A percentile compares a stretch with the other conserved stretches of the same genome.
Conservation (phyloP, 2,329 filamentous ascomycete species). For the Alternaria viburni region DNA sequence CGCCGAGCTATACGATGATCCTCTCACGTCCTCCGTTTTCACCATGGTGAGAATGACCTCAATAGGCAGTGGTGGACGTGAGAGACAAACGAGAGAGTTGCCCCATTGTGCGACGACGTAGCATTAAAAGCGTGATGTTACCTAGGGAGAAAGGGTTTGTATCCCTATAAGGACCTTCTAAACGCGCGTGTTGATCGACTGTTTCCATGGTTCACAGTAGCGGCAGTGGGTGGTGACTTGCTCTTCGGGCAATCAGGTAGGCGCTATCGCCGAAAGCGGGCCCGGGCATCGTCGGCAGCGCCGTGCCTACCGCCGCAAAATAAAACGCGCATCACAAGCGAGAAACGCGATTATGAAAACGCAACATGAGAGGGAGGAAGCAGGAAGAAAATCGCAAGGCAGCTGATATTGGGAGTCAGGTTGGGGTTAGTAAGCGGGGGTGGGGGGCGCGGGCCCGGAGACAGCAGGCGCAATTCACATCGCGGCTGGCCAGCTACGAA, state of each 20-base stretch:
- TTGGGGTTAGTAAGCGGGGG: neutral
- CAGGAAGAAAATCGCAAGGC: neutral
- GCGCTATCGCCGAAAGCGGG: neutral
- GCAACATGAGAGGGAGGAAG: neutral
- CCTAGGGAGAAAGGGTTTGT: slow-evolving; percentile 2
- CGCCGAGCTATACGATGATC: neutral
- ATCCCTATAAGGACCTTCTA: neutral
- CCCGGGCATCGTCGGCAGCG: neutral
- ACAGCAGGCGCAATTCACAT: neutral
- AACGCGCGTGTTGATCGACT: neutral
- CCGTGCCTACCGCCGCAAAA: neutral
- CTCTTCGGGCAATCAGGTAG: neutral
- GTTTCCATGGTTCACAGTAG: slow-evolving; percentile 3
- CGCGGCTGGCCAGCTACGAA: neutral
- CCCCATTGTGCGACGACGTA: neutral
- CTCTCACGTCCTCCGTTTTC: neutral
- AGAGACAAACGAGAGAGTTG: neutral
- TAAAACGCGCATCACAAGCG: neutral
- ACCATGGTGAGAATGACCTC: slow-evolving; percentile 2
- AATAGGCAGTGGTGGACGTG: neutral
- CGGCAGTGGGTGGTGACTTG: neutral
- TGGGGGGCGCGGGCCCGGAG: neutral
- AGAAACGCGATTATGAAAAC: neutral
- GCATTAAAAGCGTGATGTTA: neutral
- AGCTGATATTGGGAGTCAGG: neutral